Evolutionary conservation across 2,329 filamentous ascomycete species (phyloP).

Genomic region (Colletotrichum sp.): DNA sequence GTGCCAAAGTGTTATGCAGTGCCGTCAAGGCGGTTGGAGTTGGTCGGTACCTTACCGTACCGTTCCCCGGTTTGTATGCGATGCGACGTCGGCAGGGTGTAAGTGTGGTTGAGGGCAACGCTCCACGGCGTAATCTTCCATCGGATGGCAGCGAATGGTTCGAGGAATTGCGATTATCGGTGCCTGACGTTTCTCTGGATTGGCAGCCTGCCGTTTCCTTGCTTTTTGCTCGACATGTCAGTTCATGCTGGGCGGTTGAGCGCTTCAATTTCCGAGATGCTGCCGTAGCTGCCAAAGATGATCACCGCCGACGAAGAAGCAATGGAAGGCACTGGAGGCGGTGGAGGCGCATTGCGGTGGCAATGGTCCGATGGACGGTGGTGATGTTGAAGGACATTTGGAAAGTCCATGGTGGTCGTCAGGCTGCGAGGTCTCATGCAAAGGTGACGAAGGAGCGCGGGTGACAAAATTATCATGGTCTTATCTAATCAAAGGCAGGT

Average conservation of each 20-base stretch:
- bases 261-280: conserved; percentile 5
- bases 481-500: not conserved
- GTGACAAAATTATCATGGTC: not conserved
- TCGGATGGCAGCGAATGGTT: not conserved
- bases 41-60: not conserved
- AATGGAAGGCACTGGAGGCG: not conserved
- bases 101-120: conserved; percentile 9
- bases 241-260: not conserved
- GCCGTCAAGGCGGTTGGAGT: not conserved
- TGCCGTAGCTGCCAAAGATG: not conserved
- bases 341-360: not conserved
- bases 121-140: conserved; percentile 6
- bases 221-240: not conserved
- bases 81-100: not conserved
- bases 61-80: not conserved
- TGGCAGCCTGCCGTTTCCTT: not conserved
- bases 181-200: not conserved
- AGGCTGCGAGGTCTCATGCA: not conserved
- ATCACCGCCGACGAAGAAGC: not conserved
- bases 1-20: not conserved
- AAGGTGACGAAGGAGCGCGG: not conserved
- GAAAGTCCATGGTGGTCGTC: not conserved
- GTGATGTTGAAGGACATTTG: not conserved
- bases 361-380: not conserved
- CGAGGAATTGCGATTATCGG: not conserved